These are phyloP conservation scores for Colletotrichum sidae DNA, from an alignment of 2,329 filamentous ascomycete genomes.

Conservation along the genomic window DNA sequence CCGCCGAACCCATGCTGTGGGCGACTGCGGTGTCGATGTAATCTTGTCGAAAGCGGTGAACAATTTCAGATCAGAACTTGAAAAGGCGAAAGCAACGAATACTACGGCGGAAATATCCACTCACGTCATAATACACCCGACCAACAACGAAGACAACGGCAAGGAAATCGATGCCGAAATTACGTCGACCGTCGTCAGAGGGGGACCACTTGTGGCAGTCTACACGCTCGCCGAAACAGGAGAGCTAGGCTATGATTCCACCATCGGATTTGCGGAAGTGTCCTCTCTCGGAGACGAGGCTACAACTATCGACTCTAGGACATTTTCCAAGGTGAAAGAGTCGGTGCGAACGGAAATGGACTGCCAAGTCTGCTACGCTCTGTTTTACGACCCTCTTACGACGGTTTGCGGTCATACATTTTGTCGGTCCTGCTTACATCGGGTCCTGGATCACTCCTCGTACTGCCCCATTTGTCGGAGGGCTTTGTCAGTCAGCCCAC, in stretches of 20 bases:
- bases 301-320: constrained; percentile 43
- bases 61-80: constrained; percentile 66
- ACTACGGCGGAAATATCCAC: constrained; percentile 53
- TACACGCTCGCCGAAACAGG: constrained; percentile 75
- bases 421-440: constrained; percentile 82
- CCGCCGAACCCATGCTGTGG: constrained; percentile 76
- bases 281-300: constrained; percentile 41
- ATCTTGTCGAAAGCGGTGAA: constrained; percentile 78
- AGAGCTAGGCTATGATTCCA: constrained; percentile 65
- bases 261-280: constrained; percentile 61
- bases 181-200: constrained; percentile 55
- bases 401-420: constrained; percentile 91
- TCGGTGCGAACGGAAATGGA: constrained; percentile 78
- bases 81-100: constrained; percentile 48
- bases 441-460: constrained; percentile 80
- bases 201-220: constrained; percentile 73
- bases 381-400: constrained; percentile 85
- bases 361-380: constrained; percentile 87
- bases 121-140: constrained; percentile 44
- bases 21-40: constrained; percentile 83
- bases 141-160: constrained; percentile 37
- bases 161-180: constrained; percentile 50
- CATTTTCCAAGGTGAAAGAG: constrained; percentile 69
- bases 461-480: constrained; percentile 86
- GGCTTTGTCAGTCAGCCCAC: constrained; percentile 63